These are phyloP conservation scores for Musa schizocarpa DNA, from an alignment of 176 grass and related monocot species.

Conservation along the genomic window DNA sequence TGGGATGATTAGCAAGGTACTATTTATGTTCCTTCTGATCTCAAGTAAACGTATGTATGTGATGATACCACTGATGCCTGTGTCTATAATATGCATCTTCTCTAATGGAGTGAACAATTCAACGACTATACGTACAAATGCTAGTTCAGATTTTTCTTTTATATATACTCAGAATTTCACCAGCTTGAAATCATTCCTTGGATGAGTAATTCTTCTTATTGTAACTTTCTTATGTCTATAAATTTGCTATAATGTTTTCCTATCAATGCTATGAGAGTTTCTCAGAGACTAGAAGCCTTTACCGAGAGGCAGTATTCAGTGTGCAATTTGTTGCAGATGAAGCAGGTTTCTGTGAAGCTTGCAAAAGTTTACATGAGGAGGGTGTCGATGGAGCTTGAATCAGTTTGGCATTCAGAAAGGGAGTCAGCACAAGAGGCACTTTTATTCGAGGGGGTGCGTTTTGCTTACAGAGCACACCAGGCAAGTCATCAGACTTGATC, in stretches of 20 bases:
- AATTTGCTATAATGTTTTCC: no score
- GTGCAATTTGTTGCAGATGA: constrained; percentile 39
- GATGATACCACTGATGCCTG: not conserved
- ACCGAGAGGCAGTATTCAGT: not conserved
- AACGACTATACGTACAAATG: no score
- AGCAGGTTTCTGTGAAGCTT: constrained; percentile 60
- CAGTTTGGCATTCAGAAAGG: constrained; percentile 27
- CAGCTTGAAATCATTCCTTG: no score
- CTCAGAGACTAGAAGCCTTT: not conserved
- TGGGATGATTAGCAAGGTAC: constrained; percentile 65
- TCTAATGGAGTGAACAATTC: no score
- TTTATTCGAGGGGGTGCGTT: constrained; percentile 63
- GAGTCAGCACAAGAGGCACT: constrained; percentile 54
- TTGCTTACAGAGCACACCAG: constrained; percentile 81
- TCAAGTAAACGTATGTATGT: not conserved
- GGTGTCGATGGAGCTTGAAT: constrained; percentile 57
- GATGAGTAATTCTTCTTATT: no score
- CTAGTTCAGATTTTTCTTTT: no score
- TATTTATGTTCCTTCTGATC: not conserved
- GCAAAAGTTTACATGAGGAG: constrained; percentile 73
- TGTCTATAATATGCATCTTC: not conserved
- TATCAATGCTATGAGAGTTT: no score
- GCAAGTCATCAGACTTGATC: constrained; percentile 9
- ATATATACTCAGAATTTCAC: no score
- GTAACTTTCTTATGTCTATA: no score